Evolutionary conservation across 73 alveolate species (phyloP).

Genomic region (Symbiodinium natans): DNA sequence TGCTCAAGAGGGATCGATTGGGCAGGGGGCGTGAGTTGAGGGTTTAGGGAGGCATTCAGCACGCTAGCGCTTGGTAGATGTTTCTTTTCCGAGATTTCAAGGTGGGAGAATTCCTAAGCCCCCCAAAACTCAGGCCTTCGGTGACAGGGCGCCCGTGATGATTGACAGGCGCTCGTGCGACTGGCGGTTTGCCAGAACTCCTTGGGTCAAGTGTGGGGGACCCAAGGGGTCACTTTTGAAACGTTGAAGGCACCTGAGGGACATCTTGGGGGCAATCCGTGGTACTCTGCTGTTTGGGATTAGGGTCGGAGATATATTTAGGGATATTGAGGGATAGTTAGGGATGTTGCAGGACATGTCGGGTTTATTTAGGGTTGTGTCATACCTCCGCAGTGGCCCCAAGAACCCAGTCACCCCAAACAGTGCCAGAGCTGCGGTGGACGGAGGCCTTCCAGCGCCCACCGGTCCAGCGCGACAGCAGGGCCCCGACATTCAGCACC

Average conservation of each 20-base stretch:
- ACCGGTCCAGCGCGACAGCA: slow-evolving; percentile 91
- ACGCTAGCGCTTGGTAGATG: too few species aligned
- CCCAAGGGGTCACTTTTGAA: background rate
- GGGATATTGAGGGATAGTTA: too few species aligned
- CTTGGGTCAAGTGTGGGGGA: too few species aligned
- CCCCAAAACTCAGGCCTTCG: slow-evolving; percentile 19
- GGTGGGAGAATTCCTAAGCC: too few species aligned
- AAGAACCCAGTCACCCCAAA: too few species aligned
- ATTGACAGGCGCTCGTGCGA: slow-evolving; percentile 70
- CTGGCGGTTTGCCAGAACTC: slow-evolving; percentile 16
- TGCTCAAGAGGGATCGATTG: too few species aligned
- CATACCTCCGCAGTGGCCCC: too few species aligned
- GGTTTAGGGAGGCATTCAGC: too few species aligned
- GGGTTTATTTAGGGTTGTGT: too few species aligned
- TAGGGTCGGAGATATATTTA: background rate
- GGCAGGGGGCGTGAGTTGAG: too few species aligned
- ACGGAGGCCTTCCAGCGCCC: slow-evolving; percentile 84
- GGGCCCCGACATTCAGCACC: slow-evolving; percentile 86
- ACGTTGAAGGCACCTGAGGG: background rate
- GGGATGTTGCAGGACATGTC: too few species aligned
- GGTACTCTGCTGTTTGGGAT: background rate
- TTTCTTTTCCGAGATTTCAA: too few species aligned
- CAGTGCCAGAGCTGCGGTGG: slow-evolving; percentile 59
- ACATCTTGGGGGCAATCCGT: background rate
- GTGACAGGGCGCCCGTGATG: slow-evolving; percentile 71